Conservation (phyloP, 2,329 filamentous ascomycete genomes). For the Canariomyces notabilis region DNA sequence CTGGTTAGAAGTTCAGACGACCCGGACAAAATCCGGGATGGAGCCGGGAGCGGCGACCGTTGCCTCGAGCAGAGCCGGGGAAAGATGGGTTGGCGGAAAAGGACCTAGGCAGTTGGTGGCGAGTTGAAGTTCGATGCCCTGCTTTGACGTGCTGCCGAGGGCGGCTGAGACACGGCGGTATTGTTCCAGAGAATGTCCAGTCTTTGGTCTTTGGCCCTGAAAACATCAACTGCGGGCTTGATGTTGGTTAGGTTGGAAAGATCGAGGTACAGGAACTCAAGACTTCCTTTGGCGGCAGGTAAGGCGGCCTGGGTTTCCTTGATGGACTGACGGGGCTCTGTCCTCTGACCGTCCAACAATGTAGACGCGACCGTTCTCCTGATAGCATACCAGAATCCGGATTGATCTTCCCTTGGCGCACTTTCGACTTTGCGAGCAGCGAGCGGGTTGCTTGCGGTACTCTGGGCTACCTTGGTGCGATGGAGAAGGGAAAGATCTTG, state of each 20-base stretch:
- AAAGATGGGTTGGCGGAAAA: constrained; percentile 24
- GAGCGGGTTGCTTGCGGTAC: no score
- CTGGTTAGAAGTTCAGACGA: constrained; percentile 22
- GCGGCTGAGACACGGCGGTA: constrained; percentile 33
- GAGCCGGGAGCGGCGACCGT: constrained; percentile 12
- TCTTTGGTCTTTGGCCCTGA: constrained; percentile 28
- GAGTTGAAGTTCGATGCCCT: constrained; percentile 24
- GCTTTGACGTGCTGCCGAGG: constrained; percentile 27
- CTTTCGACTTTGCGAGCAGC: no score
- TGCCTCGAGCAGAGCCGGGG: constrained; percentile 19
- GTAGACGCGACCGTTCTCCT: constrained; percentile 45
- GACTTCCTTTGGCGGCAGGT: constrained; percentile 29
- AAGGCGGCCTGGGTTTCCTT: constrained; percentile 31
- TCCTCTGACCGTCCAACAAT: constrained; percentile 39
- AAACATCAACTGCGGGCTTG: constrained; percentile 26
- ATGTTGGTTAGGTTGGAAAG: constrained; percentile 29
- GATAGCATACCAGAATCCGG: constrained; percentile 46
- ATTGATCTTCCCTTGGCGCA: no score
- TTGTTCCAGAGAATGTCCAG: constrained; percentile 37
- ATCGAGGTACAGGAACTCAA: constrained; percentile 40
- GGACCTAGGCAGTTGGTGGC: constrained; percentile 25
- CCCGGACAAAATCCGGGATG: constrained; percentile 12
- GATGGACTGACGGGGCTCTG: constrained; percentile 39
- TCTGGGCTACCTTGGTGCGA: no score
- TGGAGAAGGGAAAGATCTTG: no score